Conservation (phyloP, 225 moss, liverwort and hornwort genomes). For the Marchantia polymorpha region DNA sequence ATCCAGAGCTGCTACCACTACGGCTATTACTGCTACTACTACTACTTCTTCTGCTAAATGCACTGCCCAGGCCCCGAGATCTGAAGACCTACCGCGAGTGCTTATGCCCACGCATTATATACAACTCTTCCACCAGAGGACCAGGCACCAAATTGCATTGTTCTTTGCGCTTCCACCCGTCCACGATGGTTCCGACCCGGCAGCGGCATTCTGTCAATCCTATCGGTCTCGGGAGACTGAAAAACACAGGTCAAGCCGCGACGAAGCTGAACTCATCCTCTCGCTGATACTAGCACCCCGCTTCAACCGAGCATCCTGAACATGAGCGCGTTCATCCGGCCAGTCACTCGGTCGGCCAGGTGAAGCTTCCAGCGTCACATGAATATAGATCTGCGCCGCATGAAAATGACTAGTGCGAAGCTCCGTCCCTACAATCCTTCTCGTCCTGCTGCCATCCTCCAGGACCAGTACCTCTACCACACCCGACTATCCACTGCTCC, state of each 20-base stretch:
- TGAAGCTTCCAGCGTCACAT: too few relatives aligned
- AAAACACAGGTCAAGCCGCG: not conserved
- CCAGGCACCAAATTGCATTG: not conserved
- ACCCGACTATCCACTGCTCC: not conserved
- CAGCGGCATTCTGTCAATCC: not conserved
- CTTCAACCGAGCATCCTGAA: not conserved
- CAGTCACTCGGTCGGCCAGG: not conserved
- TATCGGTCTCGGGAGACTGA: not conserved
- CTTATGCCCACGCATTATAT: not conserved
- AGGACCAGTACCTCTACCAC: not conserved
- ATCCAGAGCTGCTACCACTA: not conserved
- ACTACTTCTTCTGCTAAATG: not conserved
- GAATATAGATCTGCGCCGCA: not conserved
- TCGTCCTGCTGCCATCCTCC: not conserved
- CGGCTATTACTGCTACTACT: too few relatives aligned
- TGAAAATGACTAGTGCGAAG: not conserved
- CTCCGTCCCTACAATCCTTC: not conserved
- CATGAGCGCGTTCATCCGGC: too few relatives aligned
- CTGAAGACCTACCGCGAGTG: slow-evolving; percentile 9
- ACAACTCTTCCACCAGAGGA: not conserved
- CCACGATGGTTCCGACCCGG: too few relatives aligned
- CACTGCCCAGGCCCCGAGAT: slow-evolving; percentile 1
- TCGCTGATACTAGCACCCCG: not conserved
- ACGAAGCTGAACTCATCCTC: not conserved
- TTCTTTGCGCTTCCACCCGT: not conserved